Percentiles rank a stretch among this genome's conserved stretches.
These are phyloP conservation scores for Picea abies DNA, from an alignment of 83 land plant species.

Conservation along the genomic window DNA sequence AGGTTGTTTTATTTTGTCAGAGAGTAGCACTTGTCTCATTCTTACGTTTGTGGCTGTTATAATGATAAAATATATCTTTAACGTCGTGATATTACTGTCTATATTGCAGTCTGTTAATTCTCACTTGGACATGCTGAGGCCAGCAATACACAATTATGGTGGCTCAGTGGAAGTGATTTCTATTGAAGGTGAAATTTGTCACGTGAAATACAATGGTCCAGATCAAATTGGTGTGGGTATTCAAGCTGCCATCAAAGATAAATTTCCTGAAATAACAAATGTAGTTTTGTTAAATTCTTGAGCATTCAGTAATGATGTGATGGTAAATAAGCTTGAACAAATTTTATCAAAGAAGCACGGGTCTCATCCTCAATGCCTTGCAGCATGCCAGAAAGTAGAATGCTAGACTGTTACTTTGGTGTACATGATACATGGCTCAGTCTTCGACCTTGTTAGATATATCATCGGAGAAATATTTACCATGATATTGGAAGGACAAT, in stretches of 20 bases:
- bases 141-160: constrained; percentile 89
- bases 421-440: no score
- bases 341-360: no score
- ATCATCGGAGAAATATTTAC: no score
- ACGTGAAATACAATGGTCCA: constrained; percentile 80
- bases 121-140: constrained; percentile 89
- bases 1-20: no score
- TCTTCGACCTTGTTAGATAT: no score
- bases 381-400: no score
- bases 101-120: constrained; percentile 73
- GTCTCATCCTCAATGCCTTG: no score
- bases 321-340: no score
- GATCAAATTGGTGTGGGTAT: constrained; percentile 91
- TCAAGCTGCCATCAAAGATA: constrained; percentile 97
- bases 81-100: background rate
- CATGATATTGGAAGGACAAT: no score
- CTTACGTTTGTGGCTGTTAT: no score
- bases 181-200: constrained; percentile 70
- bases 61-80: no score
- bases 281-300: constrained; percentile 44
- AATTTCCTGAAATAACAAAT: constrained; percentile 81
- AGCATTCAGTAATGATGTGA: background rate
- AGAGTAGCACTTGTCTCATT: background rate
- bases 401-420: no score
- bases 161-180: constrained; percentile 88